Percentiles rank a stretch among this genome's conserved stretches.
These are phyloP conservation scores for Vaccinium macrocarpon DNA, from an alignment of 148 eudicot genomes.

Conservation along the genomic window DNA sequence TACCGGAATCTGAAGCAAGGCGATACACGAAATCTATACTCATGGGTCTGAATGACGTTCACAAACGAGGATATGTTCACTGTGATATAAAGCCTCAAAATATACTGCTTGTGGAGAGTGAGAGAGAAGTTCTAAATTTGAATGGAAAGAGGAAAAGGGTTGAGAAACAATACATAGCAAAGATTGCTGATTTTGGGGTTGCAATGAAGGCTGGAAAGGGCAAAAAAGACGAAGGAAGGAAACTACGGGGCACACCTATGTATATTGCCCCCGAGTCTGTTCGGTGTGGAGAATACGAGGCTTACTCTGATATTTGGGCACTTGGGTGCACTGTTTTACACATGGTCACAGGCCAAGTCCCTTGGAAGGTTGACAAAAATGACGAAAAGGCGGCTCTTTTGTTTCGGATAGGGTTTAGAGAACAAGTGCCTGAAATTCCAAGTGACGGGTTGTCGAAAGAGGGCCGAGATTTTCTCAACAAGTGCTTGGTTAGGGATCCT, in stretches of 20 bases:
- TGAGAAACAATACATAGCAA: not conserved
- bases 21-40: not conserved
- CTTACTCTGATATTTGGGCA: slow-evolving; percentile 16
- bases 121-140: too few relatives aligned
- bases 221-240: not conserved
- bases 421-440: not conserved
- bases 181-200: slow-evolving; percentile 21
- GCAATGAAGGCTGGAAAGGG: not conserved
- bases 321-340: slow-evolving; percentile 15
- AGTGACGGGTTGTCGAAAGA: not conserved
- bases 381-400: not conserved
- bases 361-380: not conserved
- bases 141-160: too few relatives aligned
- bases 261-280: slow-evolving; percentile 7
- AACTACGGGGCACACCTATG: not conserved
- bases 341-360: slow-evolving; percentile 13
- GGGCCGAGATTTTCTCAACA: not conserved
- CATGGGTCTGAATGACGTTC: slow-evolving; percentile 9
- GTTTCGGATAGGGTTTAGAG: not conserved
- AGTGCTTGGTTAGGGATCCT: not conserved
- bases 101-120: slow-evolving; percentile 7
- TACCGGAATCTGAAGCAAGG: slow-evolving; percentile 1
- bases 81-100: slow-evolving; percentile 28
- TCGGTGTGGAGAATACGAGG: not conserved
- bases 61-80: slow-evolving; percentile 19